Evolutionary conservation across 2,329 filamentous ascomycete species (phyloP), one percentile per base, ranked within the genome.

Genomic region (Trichophyton schoenleinii): DNA sequence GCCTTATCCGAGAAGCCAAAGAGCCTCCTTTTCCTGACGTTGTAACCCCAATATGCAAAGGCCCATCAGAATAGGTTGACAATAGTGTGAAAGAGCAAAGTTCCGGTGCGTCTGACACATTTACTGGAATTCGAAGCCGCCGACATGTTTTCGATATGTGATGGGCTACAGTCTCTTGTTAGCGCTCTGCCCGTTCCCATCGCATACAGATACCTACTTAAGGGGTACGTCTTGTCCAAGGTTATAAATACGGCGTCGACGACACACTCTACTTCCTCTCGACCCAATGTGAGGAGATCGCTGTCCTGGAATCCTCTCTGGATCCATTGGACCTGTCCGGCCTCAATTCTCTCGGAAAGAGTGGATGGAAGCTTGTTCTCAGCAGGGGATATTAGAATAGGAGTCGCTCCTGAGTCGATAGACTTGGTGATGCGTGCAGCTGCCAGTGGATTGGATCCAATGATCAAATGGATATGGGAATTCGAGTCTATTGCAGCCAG

Each of bases 201-300:
- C 11, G 6, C 6, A 44, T 28, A 38, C 8, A 15, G 11, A 52
- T 52, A 65, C 77, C 68, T 69, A 85, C 78, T 72, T 66, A 78
- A 70, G 68, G 66, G 76, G 72, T 79, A 74, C 64, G 75, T 79
- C 42, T 76, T 75, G 44, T 79, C 79, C 25, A 78, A 69, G 0
- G 91, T 96, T 42, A 97, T 85, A 73, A 97, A 97, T 44, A 99
- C 94, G 61, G 88, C 88, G 73, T 99, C 94, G 15, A 96, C 92
- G 3, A 95, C 83, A 60, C 77, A 70, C 64, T 83, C 85, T 8
- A 96, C 86, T 62, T 95, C 89, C 46, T 84, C 80, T 59, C 94
- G 82, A n/a, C 94, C 94, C 1, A 96, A 77, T 0, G 79, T 84
- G 46, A 84, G 85, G 60, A 96, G 73, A 70, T 96, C 87, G 0